Evolutionary conservation across 2,329 filamentous ascomycete species (phyloP), one percentile per base, ranked within the genome.

Genomic region (Harringtonia aguacate): DNA sequence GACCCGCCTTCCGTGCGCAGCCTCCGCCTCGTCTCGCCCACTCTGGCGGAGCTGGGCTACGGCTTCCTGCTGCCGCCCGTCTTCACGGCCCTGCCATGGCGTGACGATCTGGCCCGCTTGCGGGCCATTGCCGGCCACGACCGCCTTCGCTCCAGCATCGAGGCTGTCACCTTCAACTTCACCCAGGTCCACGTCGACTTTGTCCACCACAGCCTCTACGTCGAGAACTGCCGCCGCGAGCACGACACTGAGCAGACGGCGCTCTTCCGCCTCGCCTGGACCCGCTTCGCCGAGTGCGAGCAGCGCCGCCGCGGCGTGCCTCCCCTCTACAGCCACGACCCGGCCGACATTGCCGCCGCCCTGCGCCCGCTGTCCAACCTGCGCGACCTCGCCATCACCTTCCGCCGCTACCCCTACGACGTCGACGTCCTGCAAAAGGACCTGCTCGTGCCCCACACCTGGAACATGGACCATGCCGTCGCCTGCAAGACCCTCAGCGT

Each of bases 81-180:
- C 43, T 70, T 74, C 53, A 59, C 56, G 21, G 61, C 62, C 17
- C 55, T 70, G 37, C 62, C 62, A 41, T 71, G 67, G 63, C 61
- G 64, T 42, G 59, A 68, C 51, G 69, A 73, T 49, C 60, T 68
- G 35, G 56, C 60, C 36, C 61, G 67, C 15, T 59, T 74, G 18
- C 60, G 65, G 45, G 57, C 56, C 39, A 68, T 74, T 45, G 65
- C 69, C 15, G 54, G 56, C 42, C 60, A 69, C 48, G 59, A 63
- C 33, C 63, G 61, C 7, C 62, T 71, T 28, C 61, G 63, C 41
- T 54, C 54, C 36, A 61, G 58, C 46, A 65, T 73, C 54, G 58
- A 59, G 24, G 61, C 64, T 18, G 54, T 72, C 47, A 66, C 62
- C 46, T 62, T 73, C 52, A 69, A 69, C 52, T 61, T 73, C 43